phyloP scores from a whole-genome alignment of 169 alveolate genomes.

The Plasmodium coatneyi region DNA sequence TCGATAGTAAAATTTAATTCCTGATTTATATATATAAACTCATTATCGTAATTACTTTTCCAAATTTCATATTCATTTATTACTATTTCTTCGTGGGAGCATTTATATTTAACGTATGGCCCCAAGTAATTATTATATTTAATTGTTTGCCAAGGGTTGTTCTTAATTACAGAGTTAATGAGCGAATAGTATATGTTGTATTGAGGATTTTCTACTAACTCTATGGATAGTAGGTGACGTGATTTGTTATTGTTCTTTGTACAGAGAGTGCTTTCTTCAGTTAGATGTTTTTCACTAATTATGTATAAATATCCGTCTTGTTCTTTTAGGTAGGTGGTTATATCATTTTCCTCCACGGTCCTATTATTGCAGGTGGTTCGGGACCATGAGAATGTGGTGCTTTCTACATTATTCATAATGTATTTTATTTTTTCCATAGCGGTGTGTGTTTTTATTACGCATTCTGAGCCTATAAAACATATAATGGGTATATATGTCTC shows the following conservation, averaged over 20 bases:
- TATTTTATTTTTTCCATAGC: not conserved
- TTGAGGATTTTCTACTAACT: conserved; percentile 11
- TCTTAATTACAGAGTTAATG: conserved; percentile 30
- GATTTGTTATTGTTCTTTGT: not conserved
- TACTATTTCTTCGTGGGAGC: conserved; percentile 19
- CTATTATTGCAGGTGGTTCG: conserved; percentile 2
- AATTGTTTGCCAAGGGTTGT: not conserved
- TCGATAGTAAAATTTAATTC: conserved; percentile 17
- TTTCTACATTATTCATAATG: conserved; percentile 10
- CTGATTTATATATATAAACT: not conserved
- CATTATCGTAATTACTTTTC: conserved; percentile 26
- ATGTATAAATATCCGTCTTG: conserved; percentile 17
- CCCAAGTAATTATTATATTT: conserved; percentile 49
- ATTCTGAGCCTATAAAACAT: conserved; percentile 33
- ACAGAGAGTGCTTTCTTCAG: conserved; percentile 41
- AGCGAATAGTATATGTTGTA: conserved; percentile 22
- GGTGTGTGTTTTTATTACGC: conserved; percentile 24
- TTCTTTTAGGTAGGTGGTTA: conserved; percentile 7
- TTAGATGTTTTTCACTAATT: conserved; percentile 31
- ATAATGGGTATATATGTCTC: conserved; percentile 19
- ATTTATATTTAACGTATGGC: conserved; percentile 59
- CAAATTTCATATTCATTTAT: conserved; percentile 36
- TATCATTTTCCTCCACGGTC: not conserved
- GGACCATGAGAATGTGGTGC: conserved; percentile 33
- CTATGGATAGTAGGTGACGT: conserved; percentile 5